These are phyloP conservation scores for Anastatica hierochuntica DNA, from an alignment of 345 rosid species.

Conservation along the genomic window DNA sequence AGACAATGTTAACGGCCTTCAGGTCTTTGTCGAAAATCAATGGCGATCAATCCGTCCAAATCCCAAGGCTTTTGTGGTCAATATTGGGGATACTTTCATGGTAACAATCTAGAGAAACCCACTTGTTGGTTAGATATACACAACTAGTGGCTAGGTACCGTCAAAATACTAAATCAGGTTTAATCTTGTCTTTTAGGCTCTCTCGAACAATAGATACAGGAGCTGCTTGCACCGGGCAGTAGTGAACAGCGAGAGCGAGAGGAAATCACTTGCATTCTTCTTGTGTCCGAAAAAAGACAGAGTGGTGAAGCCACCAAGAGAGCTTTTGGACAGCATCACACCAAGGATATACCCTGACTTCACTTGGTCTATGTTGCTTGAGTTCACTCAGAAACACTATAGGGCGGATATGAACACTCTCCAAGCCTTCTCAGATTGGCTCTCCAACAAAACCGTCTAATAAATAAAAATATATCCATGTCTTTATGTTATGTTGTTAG, in stretches of 20 bases:
- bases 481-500: no score
- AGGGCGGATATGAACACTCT: slow-evolving; percentile 89
- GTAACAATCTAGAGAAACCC: slow-evolving; percentile 27
- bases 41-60: slow-evolving; percentile 84
- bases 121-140: neutral
- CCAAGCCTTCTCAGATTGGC: slow-evolving; percentile 52
- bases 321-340: slow-evolving; percentile 40
- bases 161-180: slow-evolving; percentile 3
- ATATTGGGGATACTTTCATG: slow-evolving; percentile 99
- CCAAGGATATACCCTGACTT: slow-evolving; percentile 80
- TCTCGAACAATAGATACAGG: slow-evolving; percentile 74
- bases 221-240: slow-evolving; percentile 96
- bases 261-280: slow-evolving; percentile 96
- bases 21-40: slow-evolving; percentile 69
- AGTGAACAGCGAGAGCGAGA: slow-evolving; percentile 62
- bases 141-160: neutral
- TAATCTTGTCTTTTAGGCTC: slow-evolving; percentile 40
- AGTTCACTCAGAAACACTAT: slow-evolving; percentile 79
- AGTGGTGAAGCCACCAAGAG: slow-evolving; percentile 67
- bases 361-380: slow-evolving; percentile 74
- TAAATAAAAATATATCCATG: neutral
- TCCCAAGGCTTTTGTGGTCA: slow-evolving; percentile 73
- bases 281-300: slow-evolving; percentile 71
- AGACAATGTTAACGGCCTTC: slow-evolving; percentile 92
- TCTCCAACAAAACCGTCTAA: slow-evolving; percentile 10